Percentiles rank a stretch among this genome's conserved stretches.
Conservation (phyloP, 2,329 filamentous ascomycete genomes). For the Apiospora saccharicola region DNA sequence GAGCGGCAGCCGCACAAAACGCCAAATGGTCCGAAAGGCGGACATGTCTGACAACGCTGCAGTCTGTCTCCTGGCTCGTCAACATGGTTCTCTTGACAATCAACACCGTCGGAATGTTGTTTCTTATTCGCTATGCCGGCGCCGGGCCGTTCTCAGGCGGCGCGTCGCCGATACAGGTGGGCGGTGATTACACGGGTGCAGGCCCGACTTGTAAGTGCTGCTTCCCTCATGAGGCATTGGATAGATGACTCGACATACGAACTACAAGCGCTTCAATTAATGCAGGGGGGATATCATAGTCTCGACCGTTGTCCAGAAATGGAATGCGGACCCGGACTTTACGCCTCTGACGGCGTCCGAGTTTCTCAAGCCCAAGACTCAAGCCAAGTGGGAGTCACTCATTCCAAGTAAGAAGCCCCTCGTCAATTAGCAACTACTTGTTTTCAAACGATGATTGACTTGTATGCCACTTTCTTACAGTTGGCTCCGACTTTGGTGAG, state of each 20-base stretch:
- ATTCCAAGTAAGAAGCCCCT: conserved; percentile 46
- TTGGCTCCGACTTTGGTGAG: conserved; percentile 46
- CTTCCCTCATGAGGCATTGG: no score
- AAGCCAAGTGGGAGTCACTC: conserved; percentile 46
- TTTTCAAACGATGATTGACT: background rate
- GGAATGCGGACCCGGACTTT: conserved; percentile 45
- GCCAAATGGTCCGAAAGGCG: conserved; percentile 6
- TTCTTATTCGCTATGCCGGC: background rate
- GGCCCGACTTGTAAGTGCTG: background rate
- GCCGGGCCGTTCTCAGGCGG: background rate
- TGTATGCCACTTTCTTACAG: conserved; percentile 25
- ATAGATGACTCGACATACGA: background rate
- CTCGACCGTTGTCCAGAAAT: conserved; percentile 42
- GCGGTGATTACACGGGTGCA: background rate
- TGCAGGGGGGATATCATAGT: conserved; percentile 31
- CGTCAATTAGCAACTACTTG: no score
- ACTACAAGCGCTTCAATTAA: background rate
- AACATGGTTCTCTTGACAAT: conserved; percentile 1
- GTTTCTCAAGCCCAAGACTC: conserved; percentile 45
- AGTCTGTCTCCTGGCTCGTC: background rate
- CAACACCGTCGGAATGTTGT: background rate
- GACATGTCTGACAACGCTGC: background rate
- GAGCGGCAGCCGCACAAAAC: background rate
- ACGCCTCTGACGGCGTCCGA: conserved; percentile 46
- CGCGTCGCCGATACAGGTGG: background rate